These are phyloP conservation scores for Parietichytrium sp. DNA, from an alignment of 108 stramenopile genomes.

Conservation along the genomic window DNA sequence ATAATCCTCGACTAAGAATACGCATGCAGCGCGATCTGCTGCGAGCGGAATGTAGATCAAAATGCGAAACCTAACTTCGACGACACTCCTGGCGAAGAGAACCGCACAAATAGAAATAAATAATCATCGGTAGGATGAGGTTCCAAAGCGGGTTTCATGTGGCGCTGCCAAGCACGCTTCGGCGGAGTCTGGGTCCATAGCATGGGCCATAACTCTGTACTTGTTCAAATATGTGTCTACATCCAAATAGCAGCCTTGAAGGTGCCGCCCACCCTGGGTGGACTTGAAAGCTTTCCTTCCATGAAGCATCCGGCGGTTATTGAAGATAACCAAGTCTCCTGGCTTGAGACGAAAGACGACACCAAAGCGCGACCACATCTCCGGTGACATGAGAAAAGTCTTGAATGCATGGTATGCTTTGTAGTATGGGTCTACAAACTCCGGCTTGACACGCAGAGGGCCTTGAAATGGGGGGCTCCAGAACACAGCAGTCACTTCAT, in stretches of 20 bases:
- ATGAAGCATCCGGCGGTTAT: slow-evolving; percentile 51
- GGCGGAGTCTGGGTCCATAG: not conserved
- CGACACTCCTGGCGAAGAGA: too few relatives aligned
- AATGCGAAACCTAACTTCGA: too few relatives aligned
- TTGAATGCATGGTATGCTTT: slow-evolving; percentile 24
- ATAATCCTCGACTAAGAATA: too few relatives aligned
- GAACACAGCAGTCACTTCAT: not conserved
- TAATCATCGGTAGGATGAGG: slow-evolving; percentile 12
- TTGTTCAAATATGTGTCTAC: slow-evolving; percentile 41
- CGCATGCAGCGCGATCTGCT: too few relatives aligned
- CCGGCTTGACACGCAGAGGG: not conserved
- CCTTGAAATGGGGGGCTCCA: slow-evolving; percentile 33
- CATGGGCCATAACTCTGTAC: slow-evolving; percentile 14
- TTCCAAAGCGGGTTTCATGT: slow-evolving; percentile 15
- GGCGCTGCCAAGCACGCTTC: slow-evolving; percentile 17
- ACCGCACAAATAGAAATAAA: too few relatives aligned
- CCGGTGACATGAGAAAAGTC: not conserved
- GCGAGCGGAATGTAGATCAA: too few relatives aligned
- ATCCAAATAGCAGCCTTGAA: slow-evolving; percentile 49
- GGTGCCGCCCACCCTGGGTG: slow-evolving; percentile 31
- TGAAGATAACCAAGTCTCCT: slow-evolving; percentile 48
- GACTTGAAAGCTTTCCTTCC: slow-evolving; percentile 43
- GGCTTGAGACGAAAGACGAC: slow-evolving; percentile 22
- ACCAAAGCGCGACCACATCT: not conserved
- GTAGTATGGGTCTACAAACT: slow-evolving; percentile 11